Base-by-base conservation (phyloP, 2,329 filamentous ascomycete species). In the Harringtonia lauricola region DNA sequence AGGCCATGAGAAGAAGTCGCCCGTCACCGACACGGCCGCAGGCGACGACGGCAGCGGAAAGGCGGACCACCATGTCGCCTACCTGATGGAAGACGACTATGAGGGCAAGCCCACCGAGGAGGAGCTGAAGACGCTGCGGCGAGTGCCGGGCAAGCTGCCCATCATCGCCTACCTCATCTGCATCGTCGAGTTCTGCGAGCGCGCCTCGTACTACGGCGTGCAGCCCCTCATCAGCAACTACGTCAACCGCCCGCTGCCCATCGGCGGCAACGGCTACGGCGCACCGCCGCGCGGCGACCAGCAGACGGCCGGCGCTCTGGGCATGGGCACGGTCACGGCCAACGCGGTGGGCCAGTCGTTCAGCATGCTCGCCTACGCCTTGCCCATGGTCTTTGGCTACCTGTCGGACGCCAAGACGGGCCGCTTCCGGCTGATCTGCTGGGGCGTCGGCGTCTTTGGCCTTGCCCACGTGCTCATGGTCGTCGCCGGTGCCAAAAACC, bases 151-250 rank as follows among this genome's bases (percentile, higher is more conserved):
- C 49, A 70, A 69, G 55, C 74, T 87, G 48, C 77, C 79, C 39
- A 79, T 72, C 71, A 64, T 70, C 43, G 73, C 81, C 46, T 87
- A 78, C 63, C 79, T 77, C 22, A 75, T 88, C 47, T 81, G 80
- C 39, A 78, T 86, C 49, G 76, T 83, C 47, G 83, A 88, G 62
- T 65, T 86, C 45, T 84, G 79, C 64, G 83, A 88, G 64, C 79
- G 83, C 39, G 86, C 85, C 63, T 82, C 79, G 14, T 88, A 86
- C 72, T 86, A 87, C 55, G 83, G 83, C 43, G 80, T 79, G 5
- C 72, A 76, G 36, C 71, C 80, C 28, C 67, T 85, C 26, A 84
- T 81, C 74, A 76, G 75, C 57, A 81, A 81, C 61, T 82, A 77
- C 54, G 71, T 81, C 54, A 72, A 75, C 51, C 66, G 71, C 41